Evolutionary conservation across 768 basidiomycete species (phyloP), one percentile per base, ranked within the genome.

Genomic region (Leccinum incarnatum): DNA sequence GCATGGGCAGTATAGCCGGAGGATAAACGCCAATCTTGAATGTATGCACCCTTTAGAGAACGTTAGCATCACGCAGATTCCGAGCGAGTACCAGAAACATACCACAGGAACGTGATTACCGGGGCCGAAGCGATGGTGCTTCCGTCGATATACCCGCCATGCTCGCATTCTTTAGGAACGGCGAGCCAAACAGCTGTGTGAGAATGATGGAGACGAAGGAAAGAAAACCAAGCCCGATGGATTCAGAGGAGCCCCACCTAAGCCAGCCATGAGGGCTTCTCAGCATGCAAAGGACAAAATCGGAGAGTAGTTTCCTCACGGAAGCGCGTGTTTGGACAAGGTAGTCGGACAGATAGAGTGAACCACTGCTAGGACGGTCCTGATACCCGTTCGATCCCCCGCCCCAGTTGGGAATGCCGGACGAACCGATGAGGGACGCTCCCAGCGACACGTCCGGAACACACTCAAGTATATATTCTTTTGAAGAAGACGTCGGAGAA

Each of bases 151-250:
- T 94, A 93, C 0, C 91, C 91, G 25, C 25, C 25, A 27, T 27
- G 6, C 25, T 27, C 25, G 25, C 25, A 27, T 27, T 93, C 74
- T 89, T 88, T 67, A 95, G 72, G 77, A 95, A 94, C 0, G 91
- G 93, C 4, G 86, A 87, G 7, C 92, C 93, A 62, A 93, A 91
- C 19, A 93, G 72, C 69, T 95, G 91, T 1, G 87, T 87, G 27
- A 93, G 69, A 64, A 93, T 81, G 65, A 93, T 93, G 10, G 82
- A 78, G 51, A 85, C 66, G 73, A 93, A 94, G 0, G 87, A 87
- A 29, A 94, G 78, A 79, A 95, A 94, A 0, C 93, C 93, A 25
- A 95, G 82, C 4, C 93, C 92, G 50, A 93, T 88, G 74, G 91
- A 91, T 67, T 92, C 81, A 0, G 92, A 86, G 0, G 87, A 87